phyloP scores from a whole-genome alignment of 108 stramenopile species.

The Nitzschia sp. region DNA sequence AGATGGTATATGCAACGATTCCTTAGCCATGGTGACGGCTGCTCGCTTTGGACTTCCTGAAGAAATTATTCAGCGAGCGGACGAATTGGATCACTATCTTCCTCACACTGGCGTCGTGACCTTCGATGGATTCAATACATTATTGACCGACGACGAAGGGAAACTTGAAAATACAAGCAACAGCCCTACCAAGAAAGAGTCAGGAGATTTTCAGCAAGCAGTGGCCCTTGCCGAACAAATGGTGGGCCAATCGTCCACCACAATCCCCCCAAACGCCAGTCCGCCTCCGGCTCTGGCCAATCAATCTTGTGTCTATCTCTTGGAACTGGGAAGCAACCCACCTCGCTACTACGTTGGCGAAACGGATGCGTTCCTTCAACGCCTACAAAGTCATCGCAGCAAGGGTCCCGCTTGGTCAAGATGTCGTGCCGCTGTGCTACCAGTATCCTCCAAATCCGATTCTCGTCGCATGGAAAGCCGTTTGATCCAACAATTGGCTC shows the following conservation, averaged over 20 bases:
- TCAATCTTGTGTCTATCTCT: constrained; percentile 78
- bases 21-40: constrained; percentile 86
- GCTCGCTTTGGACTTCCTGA: constrained; percentile 72
- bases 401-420: constrained; percentile 57
- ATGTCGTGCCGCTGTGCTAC: constrained; percentile 47
- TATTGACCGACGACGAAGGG: background rate
- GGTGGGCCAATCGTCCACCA: background rate
- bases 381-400: constrained; percentile 68
- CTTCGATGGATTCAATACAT: background rate
- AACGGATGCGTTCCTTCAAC: constrained; percentile 68
- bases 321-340: constrained; percentile 42
- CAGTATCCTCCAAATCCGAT: constrained; percentile 63
- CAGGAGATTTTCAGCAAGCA: constrained; percentile 24
- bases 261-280: constrained; percentile 57
- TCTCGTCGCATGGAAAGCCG: constrained; percentile 71
- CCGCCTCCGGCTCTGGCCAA: constrained; percentile 71
- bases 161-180: background rate
- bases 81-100: constrained; percentile 44
- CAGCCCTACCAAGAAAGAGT: background rate
- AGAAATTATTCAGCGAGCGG: constrained; percentile 72
- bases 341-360: constrained; percentile 85
- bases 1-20: constrained; percentile 86
- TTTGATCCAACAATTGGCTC: constrained; percentile 66
- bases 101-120: constrained; percentile 22
- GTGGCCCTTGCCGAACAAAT: constrained; percentile 32